phyloP scores from a whole-genome alignment of 805 yeast genomes.

The Candida sonorensis region DNA sequence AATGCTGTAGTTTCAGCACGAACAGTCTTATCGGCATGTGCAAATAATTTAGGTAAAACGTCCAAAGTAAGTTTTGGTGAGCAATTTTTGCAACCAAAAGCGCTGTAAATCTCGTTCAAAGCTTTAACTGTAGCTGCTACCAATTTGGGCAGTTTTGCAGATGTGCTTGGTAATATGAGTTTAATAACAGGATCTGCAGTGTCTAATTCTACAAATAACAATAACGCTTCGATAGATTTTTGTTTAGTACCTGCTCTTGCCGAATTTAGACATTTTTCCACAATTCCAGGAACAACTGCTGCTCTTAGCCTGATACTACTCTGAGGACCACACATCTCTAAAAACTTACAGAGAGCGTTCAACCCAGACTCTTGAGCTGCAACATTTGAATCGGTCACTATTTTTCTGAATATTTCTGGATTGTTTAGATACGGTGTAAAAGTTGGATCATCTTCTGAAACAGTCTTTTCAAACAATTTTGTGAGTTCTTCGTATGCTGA shows the following conservation, averaged over 20 bases:
- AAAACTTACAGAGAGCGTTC: slow-evolving; percentile 42
- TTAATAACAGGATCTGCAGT: slow-evolving; percentile 62
- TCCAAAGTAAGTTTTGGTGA: slow-evolving; percentile 53
- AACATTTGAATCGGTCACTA: slow-evolving; percentile 75
- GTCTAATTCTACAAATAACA: slow-evolving; percentile 59
- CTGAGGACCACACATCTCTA: slow-evolving; percentile 48
- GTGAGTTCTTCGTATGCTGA: slow-evolving; percentile 69
- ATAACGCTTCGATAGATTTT: slow-evolving; percentile 54
- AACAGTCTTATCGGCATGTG: slow-evolving; percentile 82
- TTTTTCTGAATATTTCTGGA: slow-evolving; percentile 50
- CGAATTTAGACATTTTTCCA: slow-evolving; percentile 80
- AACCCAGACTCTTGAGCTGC: slow-evolving; percentile 88
- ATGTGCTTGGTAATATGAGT: slow-evolving; percentile 52
- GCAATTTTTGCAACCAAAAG: slow-evolving; percentile 59
- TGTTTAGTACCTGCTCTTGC: slow-evolving; percentile 68
- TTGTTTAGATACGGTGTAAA: slow-evolving; percentile 43
- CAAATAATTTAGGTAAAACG: slow-evolving; percentile 59
- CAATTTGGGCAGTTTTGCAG: slow-evolving; percentile 68
- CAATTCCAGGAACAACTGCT: slow-evolving; percentile 41
- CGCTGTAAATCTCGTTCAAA: slow-evolving; percentile 44
- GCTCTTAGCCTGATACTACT: slow-evolving; percentile 35
- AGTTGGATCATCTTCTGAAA: slow-evolving; percentile 48
- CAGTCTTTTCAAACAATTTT: slow-evolving; percentile 43
- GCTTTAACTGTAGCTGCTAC: slow-evolving; percentile 62
- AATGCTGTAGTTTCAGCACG: slow-evolving; percentile 70